Conservation (phyloP, 257 asterid species). For the Rauvolfia tetraphylla region DNA sequence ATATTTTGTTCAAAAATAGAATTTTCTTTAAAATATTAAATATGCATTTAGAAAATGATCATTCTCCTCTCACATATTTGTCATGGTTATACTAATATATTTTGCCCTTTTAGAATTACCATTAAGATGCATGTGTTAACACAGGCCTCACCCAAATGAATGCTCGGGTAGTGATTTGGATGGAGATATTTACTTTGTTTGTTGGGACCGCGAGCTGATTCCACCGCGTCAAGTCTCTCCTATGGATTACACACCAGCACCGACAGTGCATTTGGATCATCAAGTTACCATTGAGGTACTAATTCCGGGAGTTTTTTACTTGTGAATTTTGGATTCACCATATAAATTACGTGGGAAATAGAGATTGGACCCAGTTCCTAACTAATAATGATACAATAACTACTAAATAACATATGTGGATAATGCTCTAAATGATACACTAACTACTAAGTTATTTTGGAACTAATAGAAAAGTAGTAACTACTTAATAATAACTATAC, state of each 20-base stretch:
- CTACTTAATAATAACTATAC: too few species aligned
- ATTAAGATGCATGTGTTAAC: background rate
- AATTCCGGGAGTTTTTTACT: background rate
- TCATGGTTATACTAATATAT: background rate
- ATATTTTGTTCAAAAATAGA: too few species aligned
- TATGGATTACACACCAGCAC: slow-evolving; percentile 76
- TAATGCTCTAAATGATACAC: too few species aligned
- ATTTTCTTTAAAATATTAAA: background rate
- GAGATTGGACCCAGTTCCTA: background rate
- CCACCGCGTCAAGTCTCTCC: slow-evolving; percentile 48
- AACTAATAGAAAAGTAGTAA: too few species aligned
- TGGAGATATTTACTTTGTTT: slow-evolving; percentile 89
- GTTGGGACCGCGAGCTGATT: slow-evolving; percentile 81
- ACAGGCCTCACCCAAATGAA: slow-evolving; percentile 96
- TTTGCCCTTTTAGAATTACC: background rate
- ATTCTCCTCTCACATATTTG: background rate
- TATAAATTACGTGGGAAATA: background rate
- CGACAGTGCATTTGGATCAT: slow-evolving; percentile 47
- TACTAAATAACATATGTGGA: too few species aligned
- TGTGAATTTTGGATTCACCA: background rate
- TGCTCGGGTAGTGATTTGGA: slow-evolving; percentile 98
- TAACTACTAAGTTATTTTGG: too few species aligned
- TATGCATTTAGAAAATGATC: background rate
- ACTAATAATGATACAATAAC: too few species aligned
- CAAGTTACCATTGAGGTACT: slow-evolving; percentile 75